Conservation (phyloP, 2,329 filamentous ascomycete species). For the Colletotrichum zoysiae region DNA sequence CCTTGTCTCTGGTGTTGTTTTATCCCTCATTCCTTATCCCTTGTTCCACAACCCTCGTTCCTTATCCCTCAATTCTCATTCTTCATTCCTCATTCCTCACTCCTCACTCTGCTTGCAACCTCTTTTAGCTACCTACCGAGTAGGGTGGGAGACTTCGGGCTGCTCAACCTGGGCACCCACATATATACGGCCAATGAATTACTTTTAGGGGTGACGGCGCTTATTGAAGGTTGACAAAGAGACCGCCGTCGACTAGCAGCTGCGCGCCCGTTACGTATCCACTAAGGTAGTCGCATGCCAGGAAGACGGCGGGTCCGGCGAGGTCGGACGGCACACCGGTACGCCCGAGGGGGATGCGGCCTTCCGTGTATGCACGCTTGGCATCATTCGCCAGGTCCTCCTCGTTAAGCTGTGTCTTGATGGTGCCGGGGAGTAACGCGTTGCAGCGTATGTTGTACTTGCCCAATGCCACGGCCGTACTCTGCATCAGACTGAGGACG, state of each 20-base stretch:
- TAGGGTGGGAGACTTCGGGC: slow-evolving; percentile 3
- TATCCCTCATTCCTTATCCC: slow-evolving; percentile 12
- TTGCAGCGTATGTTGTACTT: slow-evolving; percentile 84
- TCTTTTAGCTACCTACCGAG: neutral
- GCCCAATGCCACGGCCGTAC: slow-evolving; percentile 82
- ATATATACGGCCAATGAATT: neutral
- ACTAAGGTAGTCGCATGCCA: slow-evolving; percentile 83
- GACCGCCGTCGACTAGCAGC: slow-evolving; percentile 86
- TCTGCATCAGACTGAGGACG: slow-evolving; percentile 85
- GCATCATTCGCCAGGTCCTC: slow-evolving; percentile 79
- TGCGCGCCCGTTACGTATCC: slow-evolving; percentile 87
- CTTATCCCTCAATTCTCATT: slow-evolving; percentile 2
- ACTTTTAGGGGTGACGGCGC: neutral
- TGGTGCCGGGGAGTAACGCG: slow-evolving; percentile 84
- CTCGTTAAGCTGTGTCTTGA: slow-evolving; percentile 87
- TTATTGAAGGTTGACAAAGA: slow-evolving; percentile 90
- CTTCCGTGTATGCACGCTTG: slow-evolving; percentile 85
- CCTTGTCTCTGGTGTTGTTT: slow-evolving; percentile 6
- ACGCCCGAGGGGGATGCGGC: slow-evolving; percentile 81
- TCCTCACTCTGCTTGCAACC: neutral
- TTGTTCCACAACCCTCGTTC: too few species aligned
- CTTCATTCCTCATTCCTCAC: slow-evolving; percentile 5
- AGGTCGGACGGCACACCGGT: slow-evolving; percentile 80
- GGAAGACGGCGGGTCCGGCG: slow-evolving; percentile 86
- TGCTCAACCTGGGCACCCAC: neutral